Evolutionary conservation across 1,284 basidiomycete species (phyloP).

Genomic region (Porogramme epimiltina): DNA sequence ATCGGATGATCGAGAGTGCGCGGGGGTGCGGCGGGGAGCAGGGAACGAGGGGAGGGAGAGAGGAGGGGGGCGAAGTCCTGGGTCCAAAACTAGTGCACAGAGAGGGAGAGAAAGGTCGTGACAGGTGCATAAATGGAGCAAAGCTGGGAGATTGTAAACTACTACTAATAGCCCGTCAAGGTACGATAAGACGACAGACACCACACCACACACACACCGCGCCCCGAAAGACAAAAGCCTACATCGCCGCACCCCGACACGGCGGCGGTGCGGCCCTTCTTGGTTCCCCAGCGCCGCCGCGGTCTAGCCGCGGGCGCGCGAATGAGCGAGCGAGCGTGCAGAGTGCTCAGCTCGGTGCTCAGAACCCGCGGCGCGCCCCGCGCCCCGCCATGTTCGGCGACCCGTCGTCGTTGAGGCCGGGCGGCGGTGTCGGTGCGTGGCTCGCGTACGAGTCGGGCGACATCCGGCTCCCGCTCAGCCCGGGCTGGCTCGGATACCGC

Average conservation of each 20-base stretch:
- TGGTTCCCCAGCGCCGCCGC: too few relatives aligned
- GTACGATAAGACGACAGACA: slow-evolving; percentile 4
- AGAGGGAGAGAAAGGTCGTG: too few relatives aligned
- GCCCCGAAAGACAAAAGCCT: slow-evolving; percentile 15
- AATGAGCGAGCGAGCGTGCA: too few relatives aligned
- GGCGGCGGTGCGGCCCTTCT: too few relatives aligned
- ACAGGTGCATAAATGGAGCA: slow-evolving; percentile 4
- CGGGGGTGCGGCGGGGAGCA: too few relatives aligned
- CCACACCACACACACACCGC: background rate
- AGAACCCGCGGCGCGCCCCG: slow-evolving; percentile 20
- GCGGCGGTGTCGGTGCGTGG: slow-evolving; percentile 22
- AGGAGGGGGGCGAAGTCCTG: too few relatives aligned
- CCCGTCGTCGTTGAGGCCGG: slow-evolving; percentile 14
- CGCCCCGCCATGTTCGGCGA: slow-evolving; percentile 23
- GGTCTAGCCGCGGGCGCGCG: too few relatives aligned
- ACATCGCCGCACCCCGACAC: too few relatives aligned
- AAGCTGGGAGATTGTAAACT: slow-evolving; percentile 12
- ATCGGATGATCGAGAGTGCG: too few relatives aligned
- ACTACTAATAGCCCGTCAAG: slow-evolving; percentile 17
- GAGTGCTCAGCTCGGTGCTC: slow-evolving; percentile 4
- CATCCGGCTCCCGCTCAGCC: slow-evolving; percentile 7
- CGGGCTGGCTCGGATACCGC: slow-evolving; percentile 6
- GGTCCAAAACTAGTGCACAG: too few relatives aligned
- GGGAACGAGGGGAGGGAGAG: too few relatives aligned
- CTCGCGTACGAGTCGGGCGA: slow-evolving; percentile 17